phyloP scores from a whole-genome alignment of 2,329 filamentous ascomycete species.

The Alternaria arborescens region DNA sequence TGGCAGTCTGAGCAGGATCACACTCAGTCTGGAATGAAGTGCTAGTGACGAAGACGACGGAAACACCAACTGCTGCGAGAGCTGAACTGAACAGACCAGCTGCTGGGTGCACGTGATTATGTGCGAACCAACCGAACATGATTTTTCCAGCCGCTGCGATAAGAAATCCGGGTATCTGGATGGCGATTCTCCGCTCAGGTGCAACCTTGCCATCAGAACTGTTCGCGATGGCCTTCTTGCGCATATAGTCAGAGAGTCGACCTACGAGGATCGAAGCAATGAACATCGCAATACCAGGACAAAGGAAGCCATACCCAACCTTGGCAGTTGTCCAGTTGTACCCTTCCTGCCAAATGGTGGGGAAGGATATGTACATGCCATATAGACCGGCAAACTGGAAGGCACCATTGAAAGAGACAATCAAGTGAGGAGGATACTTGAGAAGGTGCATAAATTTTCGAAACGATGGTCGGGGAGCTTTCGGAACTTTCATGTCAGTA shows the following conservation, averaged over 20 bases:
- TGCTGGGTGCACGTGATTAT: constrained; percentile 30
- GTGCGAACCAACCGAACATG: constrained; percentile 56
- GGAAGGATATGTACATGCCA: constrained; percentile 38
- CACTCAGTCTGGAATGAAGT: constrained; percentile 56
- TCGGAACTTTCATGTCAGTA: constrained; percentile 21
- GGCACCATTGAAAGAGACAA: constrained; percentile 41
- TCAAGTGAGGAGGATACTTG: constrained; percentile 39
- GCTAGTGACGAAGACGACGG: constrained; percentile 54
- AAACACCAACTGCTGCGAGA: constrained; percentile 40
- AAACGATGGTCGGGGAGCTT: constrained; percentile 34
- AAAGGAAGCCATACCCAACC: constrained; percentile 51
- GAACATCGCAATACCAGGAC: constrained; percentile 45
- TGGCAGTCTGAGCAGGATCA: constrained; percentile 51
- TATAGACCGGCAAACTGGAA: constrained; percentile 42
- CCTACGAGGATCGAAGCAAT: constrained; percentile 51
- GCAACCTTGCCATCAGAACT: constrained; percentile 37
- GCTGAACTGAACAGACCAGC: background rate
- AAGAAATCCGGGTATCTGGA: constrained; percentile 54
- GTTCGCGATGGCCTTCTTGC: constrained; percentile 38
- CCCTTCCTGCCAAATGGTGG: constrained; percentile 31
- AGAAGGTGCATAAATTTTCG: constrained; percentile 36
- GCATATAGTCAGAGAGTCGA: constrained; percentile 50
- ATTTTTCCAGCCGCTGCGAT: constrained; percentile 50
- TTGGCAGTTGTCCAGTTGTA: constrained; percentile 50
- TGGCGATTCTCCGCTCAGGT: constrained; percentile 52